Percentiles rank a stretch among this genome's conserved stretches.
These are phyloP conservation scores for Persicaria maculosa DNA, from an alignment of 148 eudicot genomes.

Conservation along the genomic window DNA sequence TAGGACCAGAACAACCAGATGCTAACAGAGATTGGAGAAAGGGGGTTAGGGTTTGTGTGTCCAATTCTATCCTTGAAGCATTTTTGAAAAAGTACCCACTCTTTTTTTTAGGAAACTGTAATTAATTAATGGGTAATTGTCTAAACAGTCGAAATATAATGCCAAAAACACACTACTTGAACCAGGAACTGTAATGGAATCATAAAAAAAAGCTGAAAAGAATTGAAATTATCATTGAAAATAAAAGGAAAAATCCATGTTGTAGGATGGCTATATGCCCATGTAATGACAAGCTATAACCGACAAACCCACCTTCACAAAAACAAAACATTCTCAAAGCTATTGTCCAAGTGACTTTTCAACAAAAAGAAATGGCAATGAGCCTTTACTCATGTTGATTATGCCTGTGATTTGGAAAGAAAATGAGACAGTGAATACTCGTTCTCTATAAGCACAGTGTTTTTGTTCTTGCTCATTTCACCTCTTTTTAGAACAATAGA, in stretches of 20 bases:
- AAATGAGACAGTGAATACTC: conserved; percentile 28
- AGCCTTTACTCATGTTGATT: too few relatives aligned
- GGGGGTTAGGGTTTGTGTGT: too few relatives aligned
- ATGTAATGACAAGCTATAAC: too few relatives aligned
- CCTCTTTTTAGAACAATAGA: too few relatives aligned
- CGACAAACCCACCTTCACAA: too few relatives aligned
- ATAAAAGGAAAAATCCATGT: background rate
- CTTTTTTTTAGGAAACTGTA: background rate
- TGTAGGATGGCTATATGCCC: too few relatives aligned
- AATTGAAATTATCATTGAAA: background rate
- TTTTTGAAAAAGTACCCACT: too few relatives aligned
- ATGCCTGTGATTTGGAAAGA: too few relatives aligned
- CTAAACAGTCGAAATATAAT: conserved; percentile 2
- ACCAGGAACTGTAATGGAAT: background rate
- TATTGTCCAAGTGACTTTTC: background rate
- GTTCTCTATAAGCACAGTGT: conserved; percentile 44
- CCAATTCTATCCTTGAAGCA: too few relatives aligned
- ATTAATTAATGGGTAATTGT: background rate
- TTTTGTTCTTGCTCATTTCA: background rate
- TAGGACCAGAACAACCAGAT: too few relatives aligned
- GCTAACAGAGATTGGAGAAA: too few relatives aligned
- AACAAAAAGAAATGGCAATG: background rate
- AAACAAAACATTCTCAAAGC: background rate
- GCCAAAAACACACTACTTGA: background rate
- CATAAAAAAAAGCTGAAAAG: background rate